Evolutionary conservation across 768 basidiomycete species (phyloP).

Genomic region (Hortiboletus flavorubellus): DNA sequence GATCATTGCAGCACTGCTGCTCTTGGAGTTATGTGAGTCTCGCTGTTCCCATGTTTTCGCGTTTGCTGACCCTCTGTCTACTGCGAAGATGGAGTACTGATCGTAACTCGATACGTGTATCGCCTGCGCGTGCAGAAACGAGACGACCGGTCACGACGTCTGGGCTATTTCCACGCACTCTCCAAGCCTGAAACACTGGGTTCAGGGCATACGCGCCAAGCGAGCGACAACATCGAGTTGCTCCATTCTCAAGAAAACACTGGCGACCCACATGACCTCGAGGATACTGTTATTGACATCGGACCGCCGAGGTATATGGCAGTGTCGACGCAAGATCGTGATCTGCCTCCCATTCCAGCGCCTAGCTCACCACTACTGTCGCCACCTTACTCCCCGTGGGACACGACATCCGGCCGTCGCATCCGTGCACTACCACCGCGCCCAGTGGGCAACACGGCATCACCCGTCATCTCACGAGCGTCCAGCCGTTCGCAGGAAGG

Average conservation of each 20-base stretch:
- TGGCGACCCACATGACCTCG: conserved; percentile 8
- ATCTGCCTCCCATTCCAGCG: conserved; percentile 7
- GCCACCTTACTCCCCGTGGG: conserved; percentile 6
- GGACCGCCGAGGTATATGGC: conserved; percentile 12
- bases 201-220: conserved; percentile 18
- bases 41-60: neutral
- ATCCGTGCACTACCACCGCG: conserved; percentile 32
- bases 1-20: conserved; percentile 42
- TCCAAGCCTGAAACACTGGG: conserved; percentile 11
- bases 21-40: conserved; percentile 56
- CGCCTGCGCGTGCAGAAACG: conserved; percentile 51
- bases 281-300: conserved; percentile 25
- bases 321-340: conserved; percentile 18
- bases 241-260: conserved; percentile 17
- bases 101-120: conserved; percentile 53
- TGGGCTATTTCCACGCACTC: conserved; percentile 33
- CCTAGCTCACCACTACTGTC: conserved; percentile 1
- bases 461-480: neutral
- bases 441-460: conserved; percentile 6
- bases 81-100: conserved; percentile 46
- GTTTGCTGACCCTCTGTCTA: conserved; percentile 3
- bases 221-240: conserved; percentile 30
- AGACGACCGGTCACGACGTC: conserved; percentile 32
- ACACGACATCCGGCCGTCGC: conserved; percentile 13
- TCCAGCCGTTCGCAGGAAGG: neutral